These are phyloP conservation scores for Apiospora koreana DNA, from an alignment of 2,329 filamentous ascomycete species.

Conservation along the genomic window DNA sequence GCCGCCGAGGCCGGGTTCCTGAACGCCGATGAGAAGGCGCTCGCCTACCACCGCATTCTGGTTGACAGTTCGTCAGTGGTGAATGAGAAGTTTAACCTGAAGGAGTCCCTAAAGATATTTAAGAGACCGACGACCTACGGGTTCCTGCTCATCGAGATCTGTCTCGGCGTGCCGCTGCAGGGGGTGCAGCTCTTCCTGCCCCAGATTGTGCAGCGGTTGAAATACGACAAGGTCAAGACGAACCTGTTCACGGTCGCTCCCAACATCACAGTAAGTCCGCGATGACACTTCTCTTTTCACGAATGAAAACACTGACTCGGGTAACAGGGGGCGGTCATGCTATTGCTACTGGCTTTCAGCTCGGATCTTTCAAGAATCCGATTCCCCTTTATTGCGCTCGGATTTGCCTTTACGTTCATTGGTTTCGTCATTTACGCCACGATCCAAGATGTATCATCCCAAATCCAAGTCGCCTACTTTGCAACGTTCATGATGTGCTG, in stretches of 20 bases:
- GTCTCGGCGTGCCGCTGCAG: constrained; percentile 60
- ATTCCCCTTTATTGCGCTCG: constrained; percentile 73
- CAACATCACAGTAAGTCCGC: constrained; percentile 55
- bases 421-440: constrained; percentile 79
- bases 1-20: constrained; percentile 67
- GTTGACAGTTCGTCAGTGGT: constrained; percentile 70
- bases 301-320: not conserved
- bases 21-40: constrained; percentile 62
- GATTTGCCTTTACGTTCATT: constrained; percentile 72
- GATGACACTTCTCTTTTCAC: no score
- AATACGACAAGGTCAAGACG: constrained; percentile 56
- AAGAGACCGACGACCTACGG: constrained; percentile 48
- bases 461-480: constrained; percentile 71
- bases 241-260: constrained; percentile 83
- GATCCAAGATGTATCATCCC: constrained; percentile 61
- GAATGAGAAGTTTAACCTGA: constrained; percentile 52
- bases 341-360: constrained; percentile 71
- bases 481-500: constrained; percentile 83
- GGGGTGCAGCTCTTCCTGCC: constrained; percentile 56
- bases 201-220: constrained; percentile 53
- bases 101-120: constrained; percentile 54
- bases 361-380: constrained; percentile 68
- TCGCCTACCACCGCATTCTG: constrained; percentile 74
- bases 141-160: constrained; percentile 57
- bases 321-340: constrained; percentile 63